Conservation (phyloP, 345 rosid species). For the Zanthoxylum bungeanum region DNA sequence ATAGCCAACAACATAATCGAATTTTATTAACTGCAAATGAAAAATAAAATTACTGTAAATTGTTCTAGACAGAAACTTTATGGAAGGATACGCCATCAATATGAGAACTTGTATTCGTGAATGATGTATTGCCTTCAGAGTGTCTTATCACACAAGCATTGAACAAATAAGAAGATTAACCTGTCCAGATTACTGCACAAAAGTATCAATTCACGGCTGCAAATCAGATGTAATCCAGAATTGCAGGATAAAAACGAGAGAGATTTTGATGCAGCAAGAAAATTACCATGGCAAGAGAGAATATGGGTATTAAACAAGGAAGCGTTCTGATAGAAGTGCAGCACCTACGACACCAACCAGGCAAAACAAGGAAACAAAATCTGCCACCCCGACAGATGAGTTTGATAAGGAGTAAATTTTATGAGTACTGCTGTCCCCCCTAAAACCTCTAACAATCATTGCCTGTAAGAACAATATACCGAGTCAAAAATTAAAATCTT, state of each 20-base stretch:
- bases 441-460: conserved; percentile 95
- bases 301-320: conserved; percentile 35
- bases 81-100: background rate
- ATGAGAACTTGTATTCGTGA: background rate
- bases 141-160: background rate
- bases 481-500: background rate
- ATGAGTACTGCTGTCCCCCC: conserved; percentile 74
- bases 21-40: background rate
- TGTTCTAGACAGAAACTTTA: background rate
- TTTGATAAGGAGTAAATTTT: conserved; percentile 59
- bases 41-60: background rate
- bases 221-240: background rate
- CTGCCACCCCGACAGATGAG: conserved; percentile 50
- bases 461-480: conserved; percentile 46
- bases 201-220: background rate
- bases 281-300: conserved; percentile 1
- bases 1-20: background rate
- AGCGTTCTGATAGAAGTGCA: conserved; percentile 62
- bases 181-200: background rate
- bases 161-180: background rate
- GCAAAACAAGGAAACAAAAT: conserved; percentile 56
- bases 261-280: background rate
- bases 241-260: background rate
- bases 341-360: conserved; percentile 60
- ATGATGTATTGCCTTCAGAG: background rate